These are phyloP conservation scores for Ceratobasidium sp. DNA, from an alignment of 1,284 basidiomycete genomes.

Conservation along the genomic window DNA sequence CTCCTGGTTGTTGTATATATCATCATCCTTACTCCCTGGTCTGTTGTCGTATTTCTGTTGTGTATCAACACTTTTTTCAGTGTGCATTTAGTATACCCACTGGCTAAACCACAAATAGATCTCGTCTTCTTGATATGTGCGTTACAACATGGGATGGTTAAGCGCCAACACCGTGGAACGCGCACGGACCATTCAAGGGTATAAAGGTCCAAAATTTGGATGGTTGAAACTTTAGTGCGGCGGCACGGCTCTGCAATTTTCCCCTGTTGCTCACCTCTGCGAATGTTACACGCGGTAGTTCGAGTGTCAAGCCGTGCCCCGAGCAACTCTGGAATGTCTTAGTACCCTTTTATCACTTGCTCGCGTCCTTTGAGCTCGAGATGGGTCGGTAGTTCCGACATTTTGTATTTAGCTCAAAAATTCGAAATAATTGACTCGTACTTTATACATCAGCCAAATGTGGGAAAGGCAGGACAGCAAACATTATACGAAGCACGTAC, in stretches of 20 bases:
- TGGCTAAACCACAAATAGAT: not conserved
- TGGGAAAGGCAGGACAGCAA: not conserved
- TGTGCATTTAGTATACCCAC: constrained; percentile 5
- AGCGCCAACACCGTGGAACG: constrained; percentile 20
- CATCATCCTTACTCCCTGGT: constrained; percentile 2
- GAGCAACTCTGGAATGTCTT: constrained; percentile 73
- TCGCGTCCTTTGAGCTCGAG: constrained; percentile 53
- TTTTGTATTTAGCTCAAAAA: constrained; percentile 40
- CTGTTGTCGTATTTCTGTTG: constrained; percentile 21
- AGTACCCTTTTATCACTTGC: constrained; percentile 68
- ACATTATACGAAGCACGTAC: not conserved
- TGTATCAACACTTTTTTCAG: constrained; percentile 25
- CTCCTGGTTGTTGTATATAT: constrained; percentile 19
- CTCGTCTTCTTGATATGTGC: not conserved
- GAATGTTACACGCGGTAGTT: constrained; percentile 69
- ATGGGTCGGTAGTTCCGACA: constrained; percentile 85
- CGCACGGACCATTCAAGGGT: constrained; percentile 13
- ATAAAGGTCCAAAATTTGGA: constrained; percentile 21
- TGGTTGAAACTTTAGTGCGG: constrained; percentile 65
- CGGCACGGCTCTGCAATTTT: constrained; percentile 74
- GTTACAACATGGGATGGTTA: not conserved
- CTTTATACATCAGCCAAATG: not conserved
- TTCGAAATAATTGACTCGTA: not conserved
- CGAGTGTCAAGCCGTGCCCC: constrained; percentile 84
- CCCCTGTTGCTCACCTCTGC: constrained; percentile 85